Evolutionary conservation across 257 asterid species (phyloP), one percentile per base, ranked within the genome.

Genomic region (Ilex aquifolium): DNA sequence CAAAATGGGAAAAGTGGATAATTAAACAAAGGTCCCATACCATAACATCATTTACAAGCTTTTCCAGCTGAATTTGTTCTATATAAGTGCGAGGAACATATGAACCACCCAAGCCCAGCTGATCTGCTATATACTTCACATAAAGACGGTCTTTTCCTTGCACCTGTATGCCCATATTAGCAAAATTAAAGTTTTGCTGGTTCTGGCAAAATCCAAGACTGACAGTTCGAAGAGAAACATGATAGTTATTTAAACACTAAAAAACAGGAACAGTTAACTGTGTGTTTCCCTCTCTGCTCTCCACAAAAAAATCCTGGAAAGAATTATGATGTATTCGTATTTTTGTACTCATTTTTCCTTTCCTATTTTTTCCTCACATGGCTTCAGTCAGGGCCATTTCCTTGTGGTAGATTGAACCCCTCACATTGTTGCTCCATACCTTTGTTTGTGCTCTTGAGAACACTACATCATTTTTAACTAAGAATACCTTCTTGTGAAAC

Each of bases 41-140:
- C 99, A 93, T 90, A 46, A 93, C 96, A 71, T 93, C 99, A 46
- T 93, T 85, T 48, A 84, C 80, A 75, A 93, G 94, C 79, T 93
- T 93, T 77, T 93, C 99, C 87, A 93, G 64, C 46, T 93, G 99
- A 82, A 93, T 93, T 61, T 93, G 99, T 72, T 90, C 99, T 32
- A 93, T 93, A 79, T 93, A 93, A 64, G 99, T 90, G 63, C 86
- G 96, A 55, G 99, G 82, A 78, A 90, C 62, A 68, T 83, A 93
- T 56, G 96, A 85, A 69, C 95, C 96, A 70, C 87, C 97, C 87
- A 93, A 79, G 32, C 92, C 95, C 60, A 93, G 81, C 80, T 86
- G 82, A 74, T 85, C 90, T 29, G 87, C 99, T 65, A 84, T 61
- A 74, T 59, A 78, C 73, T 85, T 84, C 64, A 93, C 97, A 76